Evolutionary conservation across 805 yeast genomes (phyloP).

Genomic region (Starmerella ratchasimensis): DNA sequence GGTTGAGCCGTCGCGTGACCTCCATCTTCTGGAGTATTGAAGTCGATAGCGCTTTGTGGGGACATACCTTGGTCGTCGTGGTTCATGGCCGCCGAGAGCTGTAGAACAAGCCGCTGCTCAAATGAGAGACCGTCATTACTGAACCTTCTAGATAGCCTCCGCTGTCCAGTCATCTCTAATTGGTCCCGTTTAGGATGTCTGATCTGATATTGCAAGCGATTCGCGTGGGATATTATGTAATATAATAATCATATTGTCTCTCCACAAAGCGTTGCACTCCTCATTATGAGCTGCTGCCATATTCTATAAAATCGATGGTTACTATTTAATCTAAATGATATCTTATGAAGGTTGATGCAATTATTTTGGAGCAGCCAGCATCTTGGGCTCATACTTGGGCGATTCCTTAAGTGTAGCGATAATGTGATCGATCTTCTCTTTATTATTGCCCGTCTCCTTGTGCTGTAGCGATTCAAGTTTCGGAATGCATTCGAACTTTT

Average conservation of each 20-base stretch:
- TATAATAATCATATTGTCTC: not conserved
- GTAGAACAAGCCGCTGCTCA: slow-evolving; percentile 19
- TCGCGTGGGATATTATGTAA: not conserved
- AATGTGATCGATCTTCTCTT: slow-evolving; percentile 13
- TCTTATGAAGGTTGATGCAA: not conserved
- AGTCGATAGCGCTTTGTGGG: not conserved
- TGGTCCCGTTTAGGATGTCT: no score
- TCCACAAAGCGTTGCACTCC: not conserved
- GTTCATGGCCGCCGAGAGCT: slow-evolving; percentile 16
- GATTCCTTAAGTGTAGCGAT: slow-evolving; percentile 6
- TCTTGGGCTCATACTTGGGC: slow-evolving; percentile 6
- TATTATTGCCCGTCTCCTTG: slow-evolving; percentile 2
- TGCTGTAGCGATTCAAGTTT: slow-evolving; percentile 1
- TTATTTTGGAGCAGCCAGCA: not conserved
- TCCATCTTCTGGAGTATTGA: not conserved
- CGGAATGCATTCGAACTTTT: slow-evolving; percentile 3
- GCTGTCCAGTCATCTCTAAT: no score
- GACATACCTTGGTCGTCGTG: no score
- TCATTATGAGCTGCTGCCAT: no score
- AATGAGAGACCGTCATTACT: slow-evolving; percentile 11
- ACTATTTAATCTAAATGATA: no score
- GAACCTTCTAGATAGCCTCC: slow-evolving; percentile 1
- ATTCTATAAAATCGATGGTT: no score
- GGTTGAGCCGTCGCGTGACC: no score
- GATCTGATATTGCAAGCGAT: no score